A percentile compares a stretch with the other conserved stretches of the same genome.
Evolutionary conservation across 2,329 filamentous ascomycete genomes (phyloP).

Genomic region (Botrytis fabae): DNA sequence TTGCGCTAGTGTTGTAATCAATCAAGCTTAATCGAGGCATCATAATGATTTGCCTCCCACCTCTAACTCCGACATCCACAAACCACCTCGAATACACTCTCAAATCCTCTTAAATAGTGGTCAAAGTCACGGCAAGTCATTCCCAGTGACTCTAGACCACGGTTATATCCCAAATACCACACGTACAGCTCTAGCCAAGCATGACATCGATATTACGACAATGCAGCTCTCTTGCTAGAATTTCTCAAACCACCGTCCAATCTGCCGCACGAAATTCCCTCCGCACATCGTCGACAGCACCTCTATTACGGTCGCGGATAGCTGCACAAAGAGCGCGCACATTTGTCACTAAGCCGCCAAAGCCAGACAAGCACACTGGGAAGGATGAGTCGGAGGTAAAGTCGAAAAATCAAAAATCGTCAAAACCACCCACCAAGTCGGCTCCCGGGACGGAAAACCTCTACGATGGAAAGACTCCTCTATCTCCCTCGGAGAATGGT

Average conservation of each 20-base stretch:
- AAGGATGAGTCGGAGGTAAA: slow-evolving; percentile 35
- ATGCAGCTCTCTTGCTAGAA: slow-evolving; percentile 64
- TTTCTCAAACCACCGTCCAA: slow-evolving; percentile 58
- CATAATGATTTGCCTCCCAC: slow-evolving; percentile 24
- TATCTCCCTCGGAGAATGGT: slow-evolving; percentile 36
- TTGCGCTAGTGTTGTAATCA: slow-evolving; percentile 22
- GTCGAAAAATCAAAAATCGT: slow-evolving; percentile 40
- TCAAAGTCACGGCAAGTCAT: slow-evolving; percentile 29
- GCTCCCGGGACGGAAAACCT: slow-evolving; percentile 48
- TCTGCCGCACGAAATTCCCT: slow-evolving; percentile 51
- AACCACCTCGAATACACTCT: slow-evolving; percentile 10
- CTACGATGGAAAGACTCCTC: slow-evolving; percentile 45
- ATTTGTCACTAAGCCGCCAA: slow-evolving; percentile 31
- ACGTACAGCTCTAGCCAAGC: slow-evolving; percentile 41
- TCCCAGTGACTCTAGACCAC: slow-evolving; percentile 28
- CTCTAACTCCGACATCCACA: slow-evolving; percentile 18
- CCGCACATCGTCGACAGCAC: slow-evolving; percentile 44
- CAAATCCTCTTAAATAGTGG: slow-evolving; percentile 30
- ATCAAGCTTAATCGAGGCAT: slow-evolving; percentile 21
- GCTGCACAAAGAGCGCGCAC: slow-evolving; percentile 34
- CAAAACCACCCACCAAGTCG: slow-evolving; percentile 35
- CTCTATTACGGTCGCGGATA: slow-evolving; percentile 44
- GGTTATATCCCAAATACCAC: slow-evolving; percentile 11
- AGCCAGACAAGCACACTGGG: slow-evolving; percentile 28
- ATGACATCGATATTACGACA: slow-evolving; percentile 69